Evolutionary conservation across 495 filamentous ascomycete species (phyloP).

Genomic region (Patellaria atrata): DNA sequence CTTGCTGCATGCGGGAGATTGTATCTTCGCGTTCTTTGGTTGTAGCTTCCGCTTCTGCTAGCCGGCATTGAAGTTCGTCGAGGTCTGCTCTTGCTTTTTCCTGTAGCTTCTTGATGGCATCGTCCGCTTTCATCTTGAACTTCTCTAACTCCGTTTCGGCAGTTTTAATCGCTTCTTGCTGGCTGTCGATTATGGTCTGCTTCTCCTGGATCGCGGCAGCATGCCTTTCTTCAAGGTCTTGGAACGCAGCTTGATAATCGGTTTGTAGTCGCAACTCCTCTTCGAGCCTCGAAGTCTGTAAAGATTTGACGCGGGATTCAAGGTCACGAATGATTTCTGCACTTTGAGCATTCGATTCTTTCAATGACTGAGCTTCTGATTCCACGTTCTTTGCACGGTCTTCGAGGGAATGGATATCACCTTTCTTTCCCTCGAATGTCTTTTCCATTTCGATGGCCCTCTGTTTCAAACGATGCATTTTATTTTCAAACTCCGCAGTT

Average conservation of each 20-base stretch:
- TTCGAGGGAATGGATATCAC: too few relatives aligned
- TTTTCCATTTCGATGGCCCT: too few relatives aligned
- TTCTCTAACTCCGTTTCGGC: slow-evolving; percentile 2
- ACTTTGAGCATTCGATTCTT: neutral
- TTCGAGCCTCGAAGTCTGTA: neutral
- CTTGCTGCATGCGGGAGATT: slow-evolving; percentile 2
- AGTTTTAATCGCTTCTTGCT: slow-evolving; percentile 3
- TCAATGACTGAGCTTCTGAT: neutral
- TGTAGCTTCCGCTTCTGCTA: neutral
- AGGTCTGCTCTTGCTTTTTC: slow-evolving; percentile 7
- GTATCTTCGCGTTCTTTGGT: slow-evolving; percentile 3
- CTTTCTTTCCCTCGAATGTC: too few relatives aligned
- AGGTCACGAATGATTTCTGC: neutral
- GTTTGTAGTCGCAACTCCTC: neutral
- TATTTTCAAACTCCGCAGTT: too few relatives aligned
- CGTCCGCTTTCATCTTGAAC: slow-evolving; percentile 3
- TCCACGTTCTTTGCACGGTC: too few relatives aligned
- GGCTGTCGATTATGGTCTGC: slow-evolving; percentile 1
- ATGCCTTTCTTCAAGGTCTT: too few relatives aligned
- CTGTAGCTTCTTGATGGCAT: slow-evolving; percentile 8
- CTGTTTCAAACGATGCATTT: too few relatives aligned
- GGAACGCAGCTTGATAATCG: too few relatives aligned
- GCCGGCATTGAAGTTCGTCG: slow-evolving; percentile 5
- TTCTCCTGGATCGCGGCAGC: too few relatives aligned
- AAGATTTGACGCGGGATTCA: too few relatives aligned